These are phyloP conservation scores for Lignosus rhinocerotis DNA, from an alignment of 1,284 basidiomycete species.

Conservation along the genomic window DNA sequence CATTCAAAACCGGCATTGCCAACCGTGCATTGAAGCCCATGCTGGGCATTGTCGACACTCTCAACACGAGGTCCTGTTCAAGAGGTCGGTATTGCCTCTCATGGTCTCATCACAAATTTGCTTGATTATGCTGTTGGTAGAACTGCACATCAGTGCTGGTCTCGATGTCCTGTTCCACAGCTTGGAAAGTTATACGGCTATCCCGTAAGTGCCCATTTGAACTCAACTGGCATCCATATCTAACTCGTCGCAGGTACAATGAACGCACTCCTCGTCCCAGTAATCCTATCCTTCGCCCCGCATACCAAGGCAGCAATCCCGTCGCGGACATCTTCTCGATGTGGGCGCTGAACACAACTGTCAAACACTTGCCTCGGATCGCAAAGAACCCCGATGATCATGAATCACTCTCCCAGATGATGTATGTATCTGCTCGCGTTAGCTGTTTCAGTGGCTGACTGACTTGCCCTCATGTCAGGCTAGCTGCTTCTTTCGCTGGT, in stretches of 20 bases:
- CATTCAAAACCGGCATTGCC: constrained; percentile 97
- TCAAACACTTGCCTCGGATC: constrained; percentile 88
- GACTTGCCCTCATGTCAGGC: constrained; percentile 39
- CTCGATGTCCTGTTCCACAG: constrained; percentile 95
- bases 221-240: background rate
- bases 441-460: background rate
- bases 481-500: constrained; percentile 90
- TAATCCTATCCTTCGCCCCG: constrained; percentile 89
- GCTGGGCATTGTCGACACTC: constrained; percentile 81
- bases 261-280: constrained; percentile 87
- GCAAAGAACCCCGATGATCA: constrained; percentile 78
- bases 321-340: constrained; percentile 95
- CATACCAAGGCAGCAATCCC: constrained; percentile 96
- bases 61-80: constrained; percentile 67
- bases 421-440: constrained; percentile 52
- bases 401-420: constrained; percentile 90
- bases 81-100: constrained; percentile 28
- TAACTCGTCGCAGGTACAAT: constrained; percentile 59
- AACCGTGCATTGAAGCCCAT: constrained; percentile 89
- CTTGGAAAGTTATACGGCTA: constrained; percentile 90
- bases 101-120: background rate
- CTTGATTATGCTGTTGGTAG: constrained; percentile 41
- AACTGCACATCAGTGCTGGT: constrained; percentile 89
- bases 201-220: constrained; percentile 57
- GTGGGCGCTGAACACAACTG: constrained; percentile 91